Base-by-base conservation (phyloP, 805 yeast species). In the Zygosaccharomyces bisporus region DNA sequence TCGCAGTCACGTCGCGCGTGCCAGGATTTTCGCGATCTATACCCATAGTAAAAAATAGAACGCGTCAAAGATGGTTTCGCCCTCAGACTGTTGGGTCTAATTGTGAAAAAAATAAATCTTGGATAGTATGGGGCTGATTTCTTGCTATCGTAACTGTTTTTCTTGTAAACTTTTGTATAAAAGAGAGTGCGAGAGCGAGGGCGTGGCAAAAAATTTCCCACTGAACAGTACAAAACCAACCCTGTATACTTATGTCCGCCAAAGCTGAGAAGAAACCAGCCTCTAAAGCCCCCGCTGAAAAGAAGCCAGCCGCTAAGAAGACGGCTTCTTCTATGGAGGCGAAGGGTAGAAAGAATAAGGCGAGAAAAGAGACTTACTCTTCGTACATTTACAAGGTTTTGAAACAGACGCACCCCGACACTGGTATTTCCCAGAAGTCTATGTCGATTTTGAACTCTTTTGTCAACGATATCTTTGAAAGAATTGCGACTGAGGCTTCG, bases 401-500 rank as follows among this genome's bases (percentile, higher is more conserved):
- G 69, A 87, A 87, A 75, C 96, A 88, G 78, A 88, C 95, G 53
- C 96, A 88, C 75, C 96, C 96, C 69, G 96, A 88, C 73, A 88
- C 96, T 53, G 96, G 96, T 85, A 88, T 88, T 69, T 88, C 96
- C 64, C 93, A 87, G 75, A 84, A 86, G 70, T 95, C 96, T 56
- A 88, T 89, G 95, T 86, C 95, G 52, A 89, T 89, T 72, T 83
- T 88, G 93, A 89, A 89, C 84, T 88, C 95, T 27, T 89, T 89
- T 62, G 96, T 89, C 58, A 88, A 86, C 74, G 95, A 88, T 72
- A 86, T 88, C 68, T 88, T 88, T 68, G 96, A 88, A 78, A 87
- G 96, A 76, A 83, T 88, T 59, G 95, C 96, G 61, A 72, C 88
- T 63, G 95, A 88, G 77, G 95, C 96, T 63, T 88, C 95, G 56